These are phyloP conservation scores for Kwoniella pini DNA, from an alignment of 768 basidiomycete genomes.

Conservation along the genomic window DNA sequence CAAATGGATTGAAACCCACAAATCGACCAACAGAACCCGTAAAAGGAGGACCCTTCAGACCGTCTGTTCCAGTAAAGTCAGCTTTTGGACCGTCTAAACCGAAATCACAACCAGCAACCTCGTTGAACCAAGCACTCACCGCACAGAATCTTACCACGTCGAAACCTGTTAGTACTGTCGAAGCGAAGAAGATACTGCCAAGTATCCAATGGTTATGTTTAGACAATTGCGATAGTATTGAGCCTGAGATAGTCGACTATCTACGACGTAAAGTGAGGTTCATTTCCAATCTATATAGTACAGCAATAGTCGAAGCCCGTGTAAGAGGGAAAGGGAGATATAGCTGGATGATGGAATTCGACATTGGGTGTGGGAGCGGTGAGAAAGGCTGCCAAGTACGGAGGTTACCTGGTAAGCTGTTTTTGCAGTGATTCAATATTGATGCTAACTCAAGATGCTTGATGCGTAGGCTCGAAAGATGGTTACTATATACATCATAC, in stretches of 20 bases:
- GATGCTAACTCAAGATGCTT: neutral
- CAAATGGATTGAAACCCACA: neutral
- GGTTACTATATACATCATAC: constrained; percentile 17
- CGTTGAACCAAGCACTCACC: too few relatives aligned
- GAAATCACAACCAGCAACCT: too few relatives aligned
- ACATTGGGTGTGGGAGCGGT: constrained; percentile 15
- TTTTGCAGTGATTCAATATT: neutral
- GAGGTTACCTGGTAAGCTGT: constrained; percentile 16
- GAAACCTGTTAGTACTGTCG: neutral
- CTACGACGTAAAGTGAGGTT: constrained; percentile 23
- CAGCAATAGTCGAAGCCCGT: constrained; percentile 23
- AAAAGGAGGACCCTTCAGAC: constrained; percentile 6
- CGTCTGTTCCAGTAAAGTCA: neutral
- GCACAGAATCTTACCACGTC: too few relatives aligned
- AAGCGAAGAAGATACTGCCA: neutral
- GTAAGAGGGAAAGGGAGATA: constrained; percentile 34
- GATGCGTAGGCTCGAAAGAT: constrained; percentile 15
- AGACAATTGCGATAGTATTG: constrained; percentile 43
- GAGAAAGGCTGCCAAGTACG: constrained; percentile 6
- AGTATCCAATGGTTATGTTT: constrained; percentile 39
- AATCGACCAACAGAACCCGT: neutral
- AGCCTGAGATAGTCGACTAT: constrained; percentile 4
- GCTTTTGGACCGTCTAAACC: neutral
- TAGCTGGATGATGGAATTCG: constrained; percentile 30
- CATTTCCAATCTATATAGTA: constrained; percentile 22